Base-by-base conservation (phyloP, 2,329 filamentous ascomycete genomes). In the Cladophialophora chaetospira region DNA sequence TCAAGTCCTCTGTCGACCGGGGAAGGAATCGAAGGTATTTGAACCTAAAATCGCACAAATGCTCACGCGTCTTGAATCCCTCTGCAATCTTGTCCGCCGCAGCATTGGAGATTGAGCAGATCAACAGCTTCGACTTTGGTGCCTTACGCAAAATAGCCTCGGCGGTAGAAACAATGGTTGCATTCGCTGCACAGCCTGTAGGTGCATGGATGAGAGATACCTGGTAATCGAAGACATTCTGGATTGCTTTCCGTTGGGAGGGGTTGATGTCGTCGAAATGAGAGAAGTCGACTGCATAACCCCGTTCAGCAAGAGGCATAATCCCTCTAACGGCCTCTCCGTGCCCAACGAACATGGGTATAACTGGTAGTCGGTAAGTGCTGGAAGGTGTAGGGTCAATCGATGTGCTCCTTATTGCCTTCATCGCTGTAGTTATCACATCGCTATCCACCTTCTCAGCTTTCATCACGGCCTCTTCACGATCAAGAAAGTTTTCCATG, bases 121-220 rank as follows among this genome's bases (percentile, higher is more conserved):
- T 23, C 9, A 51, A 35, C 10, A 42, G 2, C 25, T 42, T 29
- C 4, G 25, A 29, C 15, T 31, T 3, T 6, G 47, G 47, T 3
- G 23, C 35, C 23, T 51, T 42, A n/a, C 35, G 35, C 23, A 51
- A 29, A 29, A 51, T 28, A 5, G 47, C 33, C 17, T 51, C 35
- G 2, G 47, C 31, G n/a, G n/a, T 10, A 13, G 28, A 25, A 19
- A 42, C 47, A 9, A 51, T 42, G 2, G 35, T 28, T 2, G 8
- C 21, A 8, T 11, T 26, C 17, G 23, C 9, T 21, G n/a, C 47
- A 31, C 35, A 40, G 28, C 47, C 35, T 19, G 13, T 21, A 13
- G 47, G 47, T 21, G 33, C 15, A 21, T 50, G 33, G 29, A 50
- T 28, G 17, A 50, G 47, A 9, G 47, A 50, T 26, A 29, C 35